These are phyloP conservation scores for Penicillium paradoxum DNA, from an alignment of 495 filamentous ascomycete genomes.

Conservation along the genomic window DNA sequence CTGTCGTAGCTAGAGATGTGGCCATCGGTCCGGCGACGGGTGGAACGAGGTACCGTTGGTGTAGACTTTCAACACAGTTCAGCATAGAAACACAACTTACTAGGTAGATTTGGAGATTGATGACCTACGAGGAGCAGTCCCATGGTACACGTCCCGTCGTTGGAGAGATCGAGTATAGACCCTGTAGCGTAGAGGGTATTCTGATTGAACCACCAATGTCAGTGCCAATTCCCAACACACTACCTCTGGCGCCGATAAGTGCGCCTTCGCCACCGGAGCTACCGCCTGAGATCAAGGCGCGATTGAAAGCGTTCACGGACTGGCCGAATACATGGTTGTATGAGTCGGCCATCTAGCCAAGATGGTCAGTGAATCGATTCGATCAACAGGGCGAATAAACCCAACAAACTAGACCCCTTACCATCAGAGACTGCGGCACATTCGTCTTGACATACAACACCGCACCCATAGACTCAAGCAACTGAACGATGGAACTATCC, in stretches of 20 bases:
- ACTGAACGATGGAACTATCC: slow-evolving; percentile 16
- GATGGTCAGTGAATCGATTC: neutral
- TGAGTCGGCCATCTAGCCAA: slow-evolving; percentile 45
- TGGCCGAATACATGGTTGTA: slow-evolving; percentile 37
- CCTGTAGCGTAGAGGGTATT: slow-evolving; percentile 57
- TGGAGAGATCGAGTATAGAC: slow-evolving; percentile 59
- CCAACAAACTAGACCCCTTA: slow-evolving; percentile 1
- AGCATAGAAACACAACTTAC: neutral
- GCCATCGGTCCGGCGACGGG: slow-evolving; percentile 43
- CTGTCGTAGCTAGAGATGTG: slow-evolving; percentile 33
- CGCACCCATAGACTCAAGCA: slow-evolving; percentile 32
- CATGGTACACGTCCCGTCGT: slow-evolving; percentile 52
- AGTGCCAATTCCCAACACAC: slow-evolving; percentile 57
- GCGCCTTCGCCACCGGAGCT: slow-evolving; percentile 62
- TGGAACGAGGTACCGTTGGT: slow-evolving; percentile 30
- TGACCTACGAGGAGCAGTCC: slow-evolving; percentile 31
- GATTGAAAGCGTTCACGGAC: slow-evolving; percentile 54
- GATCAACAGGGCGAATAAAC: neutral
- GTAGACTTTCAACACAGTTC: slow-evolving; percentile 10
- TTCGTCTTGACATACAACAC: slow-evolving; percentile 60
- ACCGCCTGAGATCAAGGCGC: slow-evolving; percentile 51
- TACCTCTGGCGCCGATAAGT: slow-evolving; percentile 51
- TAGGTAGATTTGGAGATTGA: neutral
- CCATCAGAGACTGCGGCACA: slow-evolving; percentile 49
- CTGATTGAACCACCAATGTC: slow-evolving; percentile 65